These are phyloP conservation scores for Myriosclerotinia curreyana DNA, from an alignment of 2,329 filamentous ascomycete species.

Conservation along the genomic window DNA sequence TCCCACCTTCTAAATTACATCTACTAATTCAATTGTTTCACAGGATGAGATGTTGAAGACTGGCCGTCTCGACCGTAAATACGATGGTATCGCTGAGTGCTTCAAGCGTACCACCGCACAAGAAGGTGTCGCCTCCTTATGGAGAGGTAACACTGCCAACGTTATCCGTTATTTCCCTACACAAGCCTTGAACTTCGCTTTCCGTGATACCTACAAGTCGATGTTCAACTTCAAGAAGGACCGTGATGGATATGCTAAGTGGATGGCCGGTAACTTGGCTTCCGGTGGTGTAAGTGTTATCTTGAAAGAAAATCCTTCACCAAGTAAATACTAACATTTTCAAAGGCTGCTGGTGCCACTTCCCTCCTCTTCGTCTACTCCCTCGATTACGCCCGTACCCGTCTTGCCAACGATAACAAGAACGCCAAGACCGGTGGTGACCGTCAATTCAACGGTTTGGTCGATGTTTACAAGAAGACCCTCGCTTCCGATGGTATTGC, in stretches of 20 bases:
- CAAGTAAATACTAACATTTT: slow-evolving; percentile 22
- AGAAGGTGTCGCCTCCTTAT: slow-evolving; percentile 93
- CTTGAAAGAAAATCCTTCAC: background rate
- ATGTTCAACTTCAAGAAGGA: slow-evolving; percentile 99
- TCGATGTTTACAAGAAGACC: slow-evolving; percentile 99
- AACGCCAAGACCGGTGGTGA: slow-evolving; percentile 94
- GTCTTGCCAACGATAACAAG: slow-evolving; percentile 99
- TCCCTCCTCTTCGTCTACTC: slow-evolving; percentile 99
- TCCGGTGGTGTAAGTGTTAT: slow-evolving; percentile 87
- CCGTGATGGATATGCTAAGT: slow-evolving; percentile 94
- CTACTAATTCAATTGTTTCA: slow-evolving; percentile 30
- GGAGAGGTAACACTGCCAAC: slow-evolving; percentile 99
- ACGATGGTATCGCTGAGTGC: slow-evolving; percentile 90
- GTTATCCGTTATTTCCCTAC: slow-evolving; percentile 99
- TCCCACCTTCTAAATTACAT: slow-evolving; percentile 6
- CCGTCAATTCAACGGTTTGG: slow-evolving; percentile 99
- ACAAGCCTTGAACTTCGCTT: slow-evolving; percentile 99
- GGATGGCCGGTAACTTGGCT: slow-evolving; percentile 99
- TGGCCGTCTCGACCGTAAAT: slow-evolving; percentile 97
- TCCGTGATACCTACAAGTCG: slow-evolving; percentile 99
- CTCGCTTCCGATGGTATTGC: slow-evolving; percentile 96
- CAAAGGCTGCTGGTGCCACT: slow-evolving; percentile 92
- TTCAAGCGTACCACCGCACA: slow-evolving; percentile 86
- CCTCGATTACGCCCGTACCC: slow-evolving; percentile 99
- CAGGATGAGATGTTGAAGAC: slow-evolving; percentile 99